Base-by-base conservation (phyloP, 2,329 filamentous ascomycete species). In the Akanthomyces dipterigenus region DNA sequence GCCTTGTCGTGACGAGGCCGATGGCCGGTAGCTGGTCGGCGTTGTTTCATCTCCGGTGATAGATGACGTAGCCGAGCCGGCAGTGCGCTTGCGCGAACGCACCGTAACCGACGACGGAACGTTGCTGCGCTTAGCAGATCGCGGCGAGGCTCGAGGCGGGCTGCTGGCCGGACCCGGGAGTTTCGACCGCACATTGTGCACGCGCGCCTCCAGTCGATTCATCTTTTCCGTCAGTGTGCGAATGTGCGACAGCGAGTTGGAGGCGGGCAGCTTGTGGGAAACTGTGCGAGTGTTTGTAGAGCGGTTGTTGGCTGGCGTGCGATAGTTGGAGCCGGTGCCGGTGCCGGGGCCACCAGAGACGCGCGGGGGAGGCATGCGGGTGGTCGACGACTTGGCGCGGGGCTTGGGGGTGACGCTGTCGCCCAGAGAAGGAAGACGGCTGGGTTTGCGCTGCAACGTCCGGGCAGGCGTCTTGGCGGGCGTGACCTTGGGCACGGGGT, bases 161-260 rank as follows among this genome's bases (percentile, higher is more conserved):
- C 89, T 95, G 60, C 80, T 82, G 8, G 85, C 82, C 2, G 93
- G 91, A 1, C 89, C 91, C 2, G 95, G 95, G 22, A 99, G 83
- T 75, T 95, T 96, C 43, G 93, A 97, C 67, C 92, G 87, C 20
- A 89, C 95, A 26, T 88, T 91, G 64, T 98, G 92, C 11, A 99
- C 93, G 49, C 95, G 86, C 65, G 95, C 91, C 73, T 98, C 95
- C 64, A 99, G 87, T 67, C 91, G 90, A 75, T 97, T 91, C 92
- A 98, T 97, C 76, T 98, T 95, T 31, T 91, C 93, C 62, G 96
- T 96, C 65, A 99, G 86, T 34, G 88, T 89, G 65, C 93, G 91
- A 70, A 99, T 96, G 72, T 99, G 95, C 66, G 90, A 89, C 55
- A 99, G 84, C 2, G 95, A 98, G 64, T 79, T 85, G 64, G 81